Conservation (phyloP, 257 asterid genomes). For the Fraxinus cuspidata region DNA sequence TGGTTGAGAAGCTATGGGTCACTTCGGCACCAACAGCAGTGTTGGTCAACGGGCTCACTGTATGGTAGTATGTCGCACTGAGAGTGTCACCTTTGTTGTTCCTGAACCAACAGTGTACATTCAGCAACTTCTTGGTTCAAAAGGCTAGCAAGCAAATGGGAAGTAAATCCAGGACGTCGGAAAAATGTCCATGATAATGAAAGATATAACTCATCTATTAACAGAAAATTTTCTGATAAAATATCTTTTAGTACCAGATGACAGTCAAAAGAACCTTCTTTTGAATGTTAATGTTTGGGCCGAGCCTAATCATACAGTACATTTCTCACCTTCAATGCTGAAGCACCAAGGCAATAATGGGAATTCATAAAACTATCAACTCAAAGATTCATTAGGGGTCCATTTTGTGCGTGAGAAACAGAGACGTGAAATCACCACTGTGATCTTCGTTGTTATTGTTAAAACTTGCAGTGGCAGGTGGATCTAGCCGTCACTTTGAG, state of each 20-base stretch:
- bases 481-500: neutral
- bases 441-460: neutral
- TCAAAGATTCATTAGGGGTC: no score
- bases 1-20: slow-evolving; percentile 49
- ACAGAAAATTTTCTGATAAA: neutral
- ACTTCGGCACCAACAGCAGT: slow-evolving; percentile 64
- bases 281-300: neutral
- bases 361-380: no score
- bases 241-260: neutral
- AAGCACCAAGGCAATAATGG: no score
- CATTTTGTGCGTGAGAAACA: neutral
- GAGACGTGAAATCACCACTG: neutral
- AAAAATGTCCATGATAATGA: neutral
- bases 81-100: slow-evolving; percentile 53
- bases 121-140: neutral
- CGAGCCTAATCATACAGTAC: no score
- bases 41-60: slow-evolving; percentile 46
- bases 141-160: neutral
- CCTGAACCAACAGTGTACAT: slow-evolving; percentile 32
- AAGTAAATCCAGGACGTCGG: neutral
- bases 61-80: slow-evolving; percentile 56
- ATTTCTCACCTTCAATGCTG: no score
- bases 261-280: neutral
- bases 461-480: neutral
- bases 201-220: neutral